Conservation (phyloP, 208 protist species). For the Leishmania martiniquensis region DNA sequence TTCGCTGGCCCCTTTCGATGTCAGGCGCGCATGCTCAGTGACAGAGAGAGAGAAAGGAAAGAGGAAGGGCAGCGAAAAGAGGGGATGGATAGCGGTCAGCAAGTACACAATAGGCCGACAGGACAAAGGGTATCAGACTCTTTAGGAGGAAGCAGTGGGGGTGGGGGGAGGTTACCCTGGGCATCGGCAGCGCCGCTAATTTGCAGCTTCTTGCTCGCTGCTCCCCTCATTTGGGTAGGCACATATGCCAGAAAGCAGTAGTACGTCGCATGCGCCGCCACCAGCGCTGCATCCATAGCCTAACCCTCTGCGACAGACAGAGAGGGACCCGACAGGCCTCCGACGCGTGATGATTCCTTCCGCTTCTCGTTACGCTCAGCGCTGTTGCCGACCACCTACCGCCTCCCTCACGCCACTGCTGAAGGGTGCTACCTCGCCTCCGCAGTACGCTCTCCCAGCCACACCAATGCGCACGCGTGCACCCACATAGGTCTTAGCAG, state of each 20-base stretch:
- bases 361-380: not conserved
- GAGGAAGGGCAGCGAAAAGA: not conserved
- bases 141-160: too few species aligned
- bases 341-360: too few species aligned
- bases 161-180: not conserved
- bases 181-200: not conserved
- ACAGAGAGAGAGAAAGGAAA: not conserved
- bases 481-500: not conserved
- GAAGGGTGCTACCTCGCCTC: not conserved
- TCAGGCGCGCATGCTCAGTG: not conserved
- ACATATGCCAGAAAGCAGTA: not conserved
- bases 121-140: too few species aligned
- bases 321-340: too few species aligned
- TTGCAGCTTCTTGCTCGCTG: not conserved
- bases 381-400: not conserved
- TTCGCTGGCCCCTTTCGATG: not conserved
- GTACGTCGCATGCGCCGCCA: not conserved
- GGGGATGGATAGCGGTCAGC: not conserved
- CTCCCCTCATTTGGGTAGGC: too few species aligned
- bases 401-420: not conserved
- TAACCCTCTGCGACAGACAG: too few species aligned
- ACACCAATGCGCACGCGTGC: not conserved
- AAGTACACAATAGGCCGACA: not conserved
- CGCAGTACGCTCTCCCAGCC: not conserved
- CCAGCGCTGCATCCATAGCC: too few species aligned